Evolutionary conservation across 164 flowering plant species (phyloP), one percentile per base, ranked within the genome.

Genomic region (Berberis thunbergii): DNA sequence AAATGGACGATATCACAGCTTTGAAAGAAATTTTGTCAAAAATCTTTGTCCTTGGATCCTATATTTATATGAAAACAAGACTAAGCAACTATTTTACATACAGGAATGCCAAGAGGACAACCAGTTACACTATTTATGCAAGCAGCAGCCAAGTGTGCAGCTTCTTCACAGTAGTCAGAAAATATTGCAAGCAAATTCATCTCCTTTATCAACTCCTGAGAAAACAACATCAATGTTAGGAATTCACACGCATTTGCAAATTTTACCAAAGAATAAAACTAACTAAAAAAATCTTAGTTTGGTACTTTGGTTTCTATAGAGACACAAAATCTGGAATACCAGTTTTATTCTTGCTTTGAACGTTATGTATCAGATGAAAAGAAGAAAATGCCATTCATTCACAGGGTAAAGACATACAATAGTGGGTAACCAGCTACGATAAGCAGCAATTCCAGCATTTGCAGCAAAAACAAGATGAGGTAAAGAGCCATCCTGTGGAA

Each of bases 381-480:
- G 1, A 48, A 1, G 50, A 2, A 48, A 48, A 4, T 6, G 50
- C 4, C 50, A 48, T 48, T 4, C 4, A 6, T 7, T 48, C 50
- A 48, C 26, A 11, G 50, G 7, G 9, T 6, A 10, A 66, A 62
- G 64, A 75, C 97, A 50, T 80, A 88, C 98, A 60, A 91, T 71
- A 11, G 96, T 94, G 4, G n/a, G 86, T 67, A 78, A 59, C 98
- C 98, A 94, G 78, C 91, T 84, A 46, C 80, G 66, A 73, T 89
- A 89, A 61, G 96, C 97, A 66, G 99, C 97, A 71, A 95, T 57
- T 64, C 99, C 97, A 70, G 96, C 97, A 83, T 95, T 95, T 57
- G 90, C 83, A 70, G 90, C 96, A 60, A 89, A 60, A 65, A 95
- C 66, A 50, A 91, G 49, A 66, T 91, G 75, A 66, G 97, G 97